Percentiles rank a stretch among this genome's conserved stretches.
These are phyloP conservation scores for Trametes pubescens DNA, from an alignment of 1,284 basidiomycete genomes.

Conservation along the genomic window DNA sequence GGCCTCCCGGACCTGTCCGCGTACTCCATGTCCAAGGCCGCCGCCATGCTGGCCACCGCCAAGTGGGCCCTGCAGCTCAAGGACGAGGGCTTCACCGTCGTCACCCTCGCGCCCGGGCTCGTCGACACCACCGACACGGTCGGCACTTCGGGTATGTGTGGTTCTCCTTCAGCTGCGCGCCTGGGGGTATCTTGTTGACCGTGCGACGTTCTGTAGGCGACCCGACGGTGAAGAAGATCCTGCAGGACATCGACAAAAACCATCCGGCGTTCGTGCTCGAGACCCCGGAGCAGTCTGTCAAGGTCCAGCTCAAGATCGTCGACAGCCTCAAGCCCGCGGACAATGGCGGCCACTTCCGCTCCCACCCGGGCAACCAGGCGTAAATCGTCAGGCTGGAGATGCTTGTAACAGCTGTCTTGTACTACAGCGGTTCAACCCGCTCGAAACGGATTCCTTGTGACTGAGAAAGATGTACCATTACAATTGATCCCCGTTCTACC, in stretches of 20 bases:
- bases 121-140: slow-evolving; percentile 41
- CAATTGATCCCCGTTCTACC: too few species aligned
- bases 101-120: slow-evolving; percentile 47
- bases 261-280: slow-evolving; percentile 28
- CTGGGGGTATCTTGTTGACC: background rate
- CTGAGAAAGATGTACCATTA: too few species aligned
- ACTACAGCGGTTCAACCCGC: too few species aligned
- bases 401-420: too few species aligned
- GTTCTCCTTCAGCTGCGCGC: background rate
- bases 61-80: slow-evolving; percentile 48
- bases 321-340: slow-evolving; percentile 38
- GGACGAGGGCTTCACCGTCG: slow-evolving; percentile 48
- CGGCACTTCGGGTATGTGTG: background rate
- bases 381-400: too few species aligned
- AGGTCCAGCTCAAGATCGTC: slow-evolving; percentile 40
- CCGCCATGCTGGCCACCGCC: slow-evolving; percentile 48
- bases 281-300: slow-evolving; percentile 43
- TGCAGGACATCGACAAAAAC: background rate
- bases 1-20: slow-evolving; percentile 31
- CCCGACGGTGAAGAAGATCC: background rate
- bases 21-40: slow-evolving; percentile 49
- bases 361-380: background rate
- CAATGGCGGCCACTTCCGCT: slow-evolving; percentile 40
- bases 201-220: background rate
- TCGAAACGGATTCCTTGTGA: too few species aligned